A percentile compares a stretch with the other conserved stretches of the same genome.
Conservation (phyloP, 1,284 basidiomycete species). For the Sphagnurus paluster region DNA sequence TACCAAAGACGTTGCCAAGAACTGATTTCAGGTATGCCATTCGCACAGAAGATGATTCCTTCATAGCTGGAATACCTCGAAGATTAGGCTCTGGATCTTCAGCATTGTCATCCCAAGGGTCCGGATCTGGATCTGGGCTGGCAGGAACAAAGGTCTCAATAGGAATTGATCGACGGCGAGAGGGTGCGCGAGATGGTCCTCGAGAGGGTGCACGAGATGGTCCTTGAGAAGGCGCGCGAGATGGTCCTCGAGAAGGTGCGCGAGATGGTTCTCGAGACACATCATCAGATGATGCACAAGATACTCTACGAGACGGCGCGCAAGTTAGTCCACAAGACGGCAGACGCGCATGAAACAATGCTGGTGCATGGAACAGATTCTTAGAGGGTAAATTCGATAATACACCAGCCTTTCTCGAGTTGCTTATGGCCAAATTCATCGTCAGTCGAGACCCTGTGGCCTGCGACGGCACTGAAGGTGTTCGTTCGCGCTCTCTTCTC, state of each 20-base stretch:
- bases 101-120: constrained; percentile 6
- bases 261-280: not conserved
- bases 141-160: constrained; percentile 3
- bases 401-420: not conserved
- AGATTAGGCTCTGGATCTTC: not conserved
- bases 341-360: not conserved
- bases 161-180: not conserved
- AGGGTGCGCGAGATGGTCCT: not conserved
- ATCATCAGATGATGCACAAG: not conserved
- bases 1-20: constrained; percentile 18
- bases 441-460: not conserved
- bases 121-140: constrained; percentile 7
- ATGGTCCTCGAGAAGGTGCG: not conserved
- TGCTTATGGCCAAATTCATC: not conserved
- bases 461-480: not conserved
- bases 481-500: not conserved
- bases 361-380: not conserved
- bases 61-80: constrained; percentile 11
- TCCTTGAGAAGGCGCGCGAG: no score
- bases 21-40: constrained; percentile 23
- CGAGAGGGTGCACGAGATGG: constrained; percentile 1
- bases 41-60: constrained; percentile 13
- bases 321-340: no score
- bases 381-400: constrained; percentile 1
- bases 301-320: no score